Percentiles rank a stretch among this genome's conserved stretches.
Conservation (phyloP, 495 filamentous ascomycete species). For the Neurospora sp. region DNA sequence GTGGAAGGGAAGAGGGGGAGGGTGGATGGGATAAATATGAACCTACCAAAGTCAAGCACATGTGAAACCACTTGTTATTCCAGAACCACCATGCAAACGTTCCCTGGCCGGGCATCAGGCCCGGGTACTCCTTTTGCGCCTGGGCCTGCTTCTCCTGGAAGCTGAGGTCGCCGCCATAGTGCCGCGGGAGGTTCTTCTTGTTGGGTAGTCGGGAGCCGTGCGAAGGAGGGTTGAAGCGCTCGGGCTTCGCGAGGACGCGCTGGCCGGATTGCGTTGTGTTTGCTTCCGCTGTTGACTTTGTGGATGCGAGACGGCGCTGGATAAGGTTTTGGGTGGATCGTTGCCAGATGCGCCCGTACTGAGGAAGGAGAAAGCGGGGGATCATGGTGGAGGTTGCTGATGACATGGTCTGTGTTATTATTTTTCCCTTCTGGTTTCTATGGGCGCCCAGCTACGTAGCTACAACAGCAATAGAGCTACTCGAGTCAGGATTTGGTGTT, state of each 20-base stretch:
- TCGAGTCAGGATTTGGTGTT: not conserved
- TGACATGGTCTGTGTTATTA: slow-evolving; percentile 17
- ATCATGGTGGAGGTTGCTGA: slow-evolving; percentile 30
- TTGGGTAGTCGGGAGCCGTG: slow-evolving; percentile 54
- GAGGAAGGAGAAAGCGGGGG: slow-evolving; percentile 45
- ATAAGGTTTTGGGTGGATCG: not conserved
- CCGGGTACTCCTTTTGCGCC: slow-evolving; percentile 60
- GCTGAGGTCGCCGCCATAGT: slow-evolving; percentile 58
- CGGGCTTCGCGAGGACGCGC: slow-evolving; percentile 63
- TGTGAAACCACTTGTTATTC: slow-evolving; percentile 59
- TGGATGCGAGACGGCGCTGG: not conserved
- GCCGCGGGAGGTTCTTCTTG: slow-evolving; percentile 34
- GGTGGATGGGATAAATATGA: not conserved
- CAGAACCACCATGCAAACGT: slow-evolving; percentile 69
- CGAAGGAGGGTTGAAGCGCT: slow-evolving; percentile 77
- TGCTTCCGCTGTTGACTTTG: slow-evolving; percentile 2
- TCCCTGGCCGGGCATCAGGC: slow-evolving; percentile 67
- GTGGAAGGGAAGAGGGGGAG: not conserved
- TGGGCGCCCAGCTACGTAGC: not conserved
- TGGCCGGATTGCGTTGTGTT: slow-evolving; percentile 8
- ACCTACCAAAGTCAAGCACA: slow-evolving; percentile 67
- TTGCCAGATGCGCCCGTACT: slow-evolving; percentile 38
- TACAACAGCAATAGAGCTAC: not conserved
- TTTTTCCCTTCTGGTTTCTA: not conserved
- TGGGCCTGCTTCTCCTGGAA: slow-evolving; percentile 50